Evolutionary conservation across 2,329 filamentous ascomycete genomes (phyloP).

Genomic region (Cercospora canescens): DNA sequence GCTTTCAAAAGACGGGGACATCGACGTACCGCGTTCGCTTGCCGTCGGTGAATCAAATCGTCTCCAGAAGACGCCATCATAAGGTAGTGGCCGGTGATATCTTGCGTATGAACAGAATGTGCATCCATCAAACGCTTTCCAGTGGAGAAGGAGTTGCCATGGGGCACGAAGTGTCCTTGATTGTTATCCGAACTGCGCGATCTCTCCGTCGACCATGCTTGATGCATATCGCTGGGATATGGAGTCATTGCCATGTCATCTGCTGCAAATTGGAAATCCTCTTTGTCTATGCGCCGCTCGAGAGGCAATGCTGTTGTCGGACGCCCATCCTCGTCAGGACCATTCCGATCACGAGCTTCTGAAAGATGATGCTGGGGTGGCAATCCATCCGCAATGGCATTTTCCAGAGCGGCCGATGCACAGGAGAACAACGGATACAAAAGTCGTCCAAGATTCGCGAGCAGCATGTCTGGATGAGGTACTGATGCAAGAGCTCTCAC

Average conservation of each 20-base stretch:
- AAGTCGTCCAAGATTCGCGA: neutral
- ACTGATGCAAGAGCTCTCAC: neutral
- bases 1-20: neutral
- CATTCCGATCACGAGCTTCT: neutral
- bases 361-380: neutral
- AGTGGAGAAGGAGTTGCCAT: neutral
- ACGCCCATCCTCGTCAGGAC: neutral
- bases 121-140: neutral
- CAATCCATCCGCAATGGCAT: neutral
- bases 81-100: neutral
- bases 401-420: neutral
- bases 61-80: neutral
- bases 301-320: neutral
- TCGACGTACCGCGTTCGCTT: neutral
- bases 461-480: neutral
- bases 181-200: neutral
- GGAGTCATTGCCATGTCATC: neutral
- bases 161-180: neutral
- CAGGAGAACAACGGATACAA: neutral
- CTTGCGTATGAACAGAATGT: neutral
- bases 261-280: neutral
- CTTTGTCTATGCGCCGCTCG: neutral
- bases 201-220: neutral
- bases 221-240: neutral
- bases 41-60: neutral